Evolutionary conservation across 2,329 filamentous ascomycete genomes (phyloP), one percentile per base, ranked within the genome.

Genomic region (Tolypocladium pustulatum): DNA sequence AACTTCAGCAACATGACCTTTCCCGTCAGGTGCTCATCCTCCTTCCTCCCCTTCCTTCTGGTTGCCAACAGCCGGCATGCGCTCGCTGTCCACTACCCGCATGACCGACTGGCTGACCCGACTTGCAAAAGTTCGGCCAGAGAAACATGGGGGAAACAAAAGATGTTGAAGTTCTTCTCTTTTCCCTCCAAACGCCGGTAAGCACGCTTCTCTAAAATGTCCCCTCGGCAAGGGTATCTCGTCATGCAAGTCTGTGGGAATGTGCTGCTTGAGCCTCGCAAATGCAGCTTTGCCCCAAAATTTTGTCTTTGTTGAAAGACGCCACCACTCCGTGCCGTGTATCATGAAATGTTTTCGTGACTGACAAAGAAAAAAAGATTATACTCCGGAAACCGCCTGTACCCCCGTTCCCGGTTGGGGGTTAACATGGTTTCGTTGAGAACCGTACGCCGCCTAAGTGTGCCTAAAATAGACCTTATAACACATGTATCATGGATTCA

Each of bases 101-200:
- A 41, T 49, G 58, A 41, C 57, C 60, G 63, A 62, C 66, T 64
- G 64, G 61, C 64, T 65, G 68, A 68, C 68, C 64, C 64, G 68
- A 68, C 68, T 60, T 72, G 71, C 71, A 72, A 64, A 61, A 71
- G 70, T 67, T 74, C 66, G 70, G 72, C 72, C 71, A 71, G 72
- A 72, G 70, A 73, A 73, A 69, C 64, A 60, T 49, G 62, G 62
- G 71, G 72, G 72, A 72, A 72, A 69, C 59, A 70, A 76, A 76
- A 76, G 73, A 76, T 76, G 75, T 77, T 77, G 75, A 77, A 77
- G 62, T 75, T 75, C 73, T 76, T 76, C 74, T 72, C 67, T 71
- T 73, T 75, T 70, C 73, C 72, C 70, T 63, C 70, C 70, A 70
- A 75, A 75, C 72, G 72, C 73, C 73, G 64, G 62, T 65, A 65